A percentile compares a stretch with the other conserved stretches of the same genome.
Conservation (phyloP, 306 rosid species). For the Cercis canadensis region DNA sequence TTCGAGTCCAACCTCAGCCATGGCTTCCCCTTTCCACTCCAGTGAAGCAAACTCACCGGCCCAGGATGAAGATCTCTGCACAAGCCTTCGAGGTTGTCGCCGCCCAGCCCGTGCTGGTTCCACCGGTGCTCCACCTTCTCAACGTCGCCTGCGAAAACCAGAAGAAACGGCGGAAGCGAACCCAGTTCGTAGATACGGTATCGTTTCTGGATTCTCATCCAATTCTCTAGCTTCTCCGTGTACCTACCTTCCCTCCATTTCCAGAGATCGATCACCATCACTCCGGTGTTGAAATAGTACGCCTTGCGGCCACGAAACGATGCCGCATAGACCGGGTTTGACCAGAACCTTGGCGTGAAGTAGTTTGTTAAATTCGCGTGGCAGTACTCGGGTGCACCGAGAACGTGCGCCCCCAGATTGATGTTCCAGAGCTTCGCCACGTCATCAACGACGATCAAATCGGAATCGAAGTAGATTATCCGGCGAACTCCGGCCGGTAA, state of each 20-base stretch:
- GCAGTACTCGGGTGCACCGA: slow-evolving; percentile 92
- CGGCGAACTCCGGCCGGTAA: slow-evolving; percentile 64
- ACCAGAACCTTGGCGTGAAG: slow-evolving; percentile 83
- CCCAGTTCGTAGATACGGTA: slow-evolving; percentile 86
- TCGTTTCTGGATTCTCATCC: slow-evolving; percentile 91
- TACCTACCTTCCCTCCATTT: slow-evolving; percentile 79
- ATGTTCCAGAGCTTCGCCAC: slow-evolving; percentile 85
- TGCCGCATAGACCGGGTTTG: slow-evolving; percentile 55
- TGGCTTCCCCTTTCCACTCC: slow-evolving; percentile 98
- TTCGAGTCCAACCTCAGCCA: slow-evolving; percentile 86
- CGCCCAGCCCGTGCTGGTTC: slow-evolving; percentile 97
- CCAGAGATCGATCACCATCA: slow-evolving; percentile 87
- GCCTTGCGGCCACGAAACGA: slow-evolving; percentile 59
- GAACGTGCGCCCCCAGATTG: slow-evolving; percentile 60
- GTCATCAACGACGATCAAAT: slow-evolving; percentile 86
- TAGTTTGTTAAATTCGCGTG: slow-evolving; percentile 89
- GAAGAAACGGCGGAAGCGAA: slow-evolving; percentile 80
- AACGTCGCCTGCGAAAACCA: slow-evolving; percentile 84
- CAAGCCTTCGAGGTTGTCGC: slow-evolving; percentile 79
- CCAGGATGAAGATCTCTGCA: slow-evolving; percentile 88
- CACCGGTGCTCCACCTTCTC: slow-evolving; percentile 87
- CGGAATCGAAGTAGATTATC: slow-evolving; percentile 89
- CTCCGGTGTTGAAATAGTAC: slow-evolving; percentile 93
- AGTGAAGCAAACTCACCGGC: slow-evolving; percentile 83
- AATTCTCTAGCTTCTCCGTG: slow-evolving; percentile 71